These are phyloP conservation scores for Mycena albidolilacea DNA, from an alignment of 768 basidiomycete genomes.

Conservation along the genomic window DNA sequence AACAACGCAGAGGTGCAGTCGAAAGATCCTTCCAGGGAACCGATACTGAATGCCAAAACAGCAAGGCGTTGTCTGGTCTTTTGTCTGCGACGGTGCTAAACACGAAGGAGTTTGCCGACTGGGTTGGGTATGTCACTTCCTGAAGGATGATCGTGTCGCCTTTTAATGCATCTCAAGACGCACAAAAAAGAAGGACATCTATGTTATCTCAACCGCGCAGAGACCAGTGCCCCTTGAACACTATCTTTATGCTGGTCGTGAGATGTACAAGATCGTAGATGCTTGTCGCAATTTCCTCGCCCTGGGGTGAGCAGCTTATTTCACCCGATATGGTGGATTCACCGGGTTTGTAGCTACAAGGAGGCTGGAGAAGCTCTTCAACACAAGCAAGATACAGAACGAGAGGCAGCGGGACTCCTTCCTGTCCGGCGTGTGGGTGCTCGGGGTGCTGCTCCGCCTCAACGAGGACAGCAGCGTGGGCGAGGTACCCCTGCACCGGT, in stretches of 20 bases:
- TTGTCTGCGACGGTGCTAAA: conserved; percentile 98
- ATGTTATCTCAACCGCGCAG: conserved; percentile 97
- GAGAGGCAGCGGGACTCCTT: conserved; percentile 93
- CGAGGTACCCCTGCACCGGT: conserved; percentile 58
- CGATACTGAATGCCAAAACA: conserved; percentile 49
- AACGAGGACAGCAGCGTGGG: conserved; percentile 70
- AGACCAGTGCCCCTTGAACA: conserved; percentile 98
- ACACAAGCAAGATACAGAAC: conserved; percentile 97
- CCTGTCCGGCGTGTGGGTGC: conserved; percentile 90
- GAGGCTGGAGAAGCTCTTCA: conserved; percentile 90
- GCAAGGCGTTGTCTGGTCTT: conserved; percentile 98
- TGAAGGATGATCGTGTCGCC: conserved; percentile 1
- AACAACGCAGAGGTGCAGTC: conserved; percentile 93
- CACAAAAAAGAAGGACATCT: conserved; percentile 99
- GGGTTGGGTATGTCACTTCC: conserved; percentile 88
- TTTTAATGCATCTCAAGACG: conserved; percentile 67
- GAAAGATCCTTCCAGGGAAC: conserved; percentile 13
- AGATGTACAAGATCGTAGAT: conserved; percentile 94
- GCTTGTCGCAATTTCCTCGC: conserved; percentile 79
- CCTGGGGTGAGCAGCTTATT: conserved; percentile 69
- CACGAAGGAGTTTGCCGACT: conserved; percentile 97
- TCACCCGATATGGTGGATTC: conserved; percentile 24
- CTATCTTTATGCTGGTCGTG: conserved; percentile 94
- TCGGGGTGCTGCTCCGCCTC: conserved; percentile 72
- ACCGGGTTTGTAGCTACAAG: conserved; percentile 74